Percentiles rank a stretch among this genome's conserved stretches.
phyloP scores from a whole-genome alignment of 2,329 filamentous ascomycete genomes.

The Fusarium oligoseptatum region DNA sequence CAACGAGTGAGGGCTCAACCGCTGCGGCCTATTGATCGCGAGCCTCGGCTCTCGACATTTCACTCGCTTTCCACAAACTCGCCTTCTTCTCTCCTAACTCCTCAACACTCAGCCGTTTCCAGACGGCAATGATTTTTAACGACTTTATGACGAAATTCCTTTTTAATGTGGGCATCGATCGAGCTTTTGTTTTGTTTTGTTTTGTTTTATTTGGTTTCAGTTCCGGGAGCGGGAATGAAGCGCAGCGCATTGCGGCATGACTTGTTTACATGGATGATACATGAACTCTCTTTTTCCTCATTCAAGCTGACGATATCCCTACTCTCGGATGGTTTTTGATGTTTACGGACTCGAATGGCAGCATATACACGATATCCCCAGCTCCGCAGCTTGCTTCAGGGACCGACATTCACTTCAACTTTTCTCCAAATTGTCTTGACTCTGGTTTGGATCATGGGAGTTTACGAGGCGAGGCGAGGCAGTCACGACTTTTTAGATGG shows the following conservation, averaged over 20 bases:
- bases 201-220: constrained; percentile 26
- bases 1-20: constrained; percentile 59
- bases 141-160: constrained; percentile 41
- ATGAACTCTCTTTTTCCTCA: constrained; percentile 30
- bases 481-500: constrained; percentile 31
- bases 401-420: constrained; percentile 15
- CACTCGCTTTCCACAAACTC: background rate
- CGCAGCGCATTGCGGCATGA: constrained; percentile 38
- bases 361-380: constrained; percentile 33
- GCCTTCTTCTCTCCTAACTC: background rate
- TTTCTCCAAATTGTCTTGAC: constrained; percentile 8
- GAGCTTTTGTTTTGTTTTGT: background rate
- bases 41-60: background rate
- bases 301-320: constrained; percentile 34
- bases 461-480: constrained; percentile 2
- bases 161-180: constrained; percentile 13
- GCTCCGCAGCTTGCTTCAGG: constrained; percentile 7
- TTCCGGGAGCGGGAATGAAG: constrained; percentile 36
- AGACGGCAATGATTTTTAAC: constrained; percentile 42
- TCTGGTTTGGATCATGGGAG: constrained; percentile 8
- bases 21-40: constrained; percentile 54
- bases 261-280: constrained; percentile 38
- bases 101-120: constrained; percentile 9
- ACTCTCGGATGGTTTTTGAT: constrained; percentile 21
- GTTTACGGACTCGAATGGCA: constrained; percentile 20